Evolutionary conservation across 2,329 filamentous ascomycete genomes (phyloP).

Genomic region (Grosmannia clavigera): DNA sequence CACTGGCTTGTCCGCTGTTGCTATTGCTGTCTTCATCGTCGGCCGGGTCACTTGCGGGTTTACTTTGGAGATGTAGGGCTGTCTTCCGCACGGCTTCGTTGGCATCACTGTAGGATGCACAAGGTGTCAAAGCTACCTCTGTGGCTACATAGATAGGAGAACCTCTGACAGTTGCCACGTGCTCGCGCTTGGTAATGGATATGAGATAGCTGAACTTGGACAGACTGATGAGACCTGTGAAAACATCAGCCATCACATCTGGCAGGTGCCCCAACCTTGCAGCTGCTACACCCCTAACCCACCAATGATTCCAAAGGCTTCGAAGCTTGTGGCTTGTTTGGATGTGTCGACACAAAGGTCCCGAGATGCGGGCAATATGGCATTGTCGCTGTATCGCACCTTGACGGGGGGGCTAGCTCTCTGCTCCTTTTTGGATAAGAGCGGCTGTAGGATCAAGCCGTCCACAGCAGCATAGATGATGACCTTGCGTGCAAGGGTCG

Average conservation of each 20-base stretch:
- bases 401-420: conserved; percentile 42
- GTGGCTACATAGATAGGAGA: conserved; percentile 77
- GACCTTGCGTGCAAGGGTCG: conserved; percentile 65
- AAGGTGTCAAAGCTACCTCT: conserved; percentile 81
- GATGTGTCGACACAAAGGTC: conserved; percentile 32
- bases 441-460: conserved; percentile 68
- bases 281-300: conserved; percentile 11
- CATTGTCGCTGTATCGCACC: conserved; percentile 56
- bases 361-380: conserved; percentile 29
- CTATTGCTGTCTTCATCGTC: conserved; percentile 32
- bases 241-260: conserved; percentile 2
- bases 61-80: conserved; percentile 25
- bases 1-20: conserved; percentile 9
- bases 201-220: conserved; percentile 74
- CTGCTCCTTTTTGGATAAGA: conserved; percentile 50
- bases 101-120: conserved; percentile 64
- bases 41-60: conserved; percentile 21
- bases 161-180: conserved; percentile 78
- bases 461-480: conserved; percentile 71
- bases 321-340: conserved; percentile 37
- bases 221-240: conserved; percentile 67
- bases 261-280: neutral
- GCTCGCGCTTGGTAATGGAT: conserved; percentile 72
- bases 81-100: conserved; percentile 57
- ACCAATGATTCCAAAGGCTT: conserved; percentile 50